A percentile compares a stretch with the other conserved stretches of the same genome.
Evolutionary conservation across 108 stramenopile genomes (phyloP).

Genomic region (Cyclostephanos invisitatus): DNA sequence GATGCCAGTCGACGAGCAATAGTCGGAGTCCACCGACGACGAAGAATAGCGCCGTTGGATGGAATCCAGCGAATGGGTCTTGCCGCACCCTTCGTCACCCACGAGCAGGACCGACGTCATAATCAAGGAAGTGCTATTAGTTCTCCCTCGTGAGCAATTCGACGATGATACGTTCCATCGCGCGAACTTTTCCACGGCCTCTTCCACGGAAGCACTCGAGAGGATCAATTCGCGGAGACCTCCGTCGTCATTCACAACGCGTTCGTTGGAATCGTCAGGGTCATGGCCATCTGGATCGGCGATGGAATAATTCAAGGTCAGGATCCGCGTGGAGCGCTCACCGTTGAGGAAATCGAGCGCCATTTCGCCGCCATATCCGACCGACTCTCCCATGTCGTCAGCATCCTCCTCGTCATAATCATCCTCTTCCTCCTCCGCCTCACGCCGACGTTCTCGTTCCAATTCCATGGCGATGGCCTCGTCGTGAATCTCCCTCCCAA

Average conservation of each 20-base stretch:
- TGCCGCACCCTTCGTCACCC: conserved; percentile 76
- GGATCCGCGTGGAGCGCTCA: conserved; percentile 9
- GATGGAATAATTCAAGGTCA: neutral
- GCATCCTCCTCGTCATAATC: neutral
- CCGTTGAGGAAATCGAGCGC: conserved; percentile 10
- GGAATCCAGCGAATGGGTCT: conserved; percentile 66
- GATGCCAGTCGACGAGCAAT: neutral
- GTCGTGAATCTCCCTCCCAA: conserved; percentile 29
- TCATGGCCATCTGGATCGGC: too few species aligned
- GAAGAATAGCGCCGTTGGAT: conserved; percentile 28
- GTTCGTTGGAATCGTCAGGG: neutral
- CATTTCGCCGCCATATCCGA: neutral
- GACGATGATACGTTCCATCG: neutral
- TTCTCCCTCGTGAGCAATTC: neutral
- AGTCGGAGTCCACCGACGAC: neutral
- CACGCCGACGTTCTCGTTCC: neutral
- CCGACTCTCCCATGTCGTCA: too few species aligned
- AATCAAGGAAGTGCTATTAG: neutral
- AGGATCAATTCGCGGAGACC: conserved; percentile 22
- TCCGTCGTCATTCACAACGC: neutral
- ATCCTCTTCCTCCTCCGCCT: conserved; percentile 2
- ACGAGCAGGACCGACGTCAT: conserved; percentile 51
- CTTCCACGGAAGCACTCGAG: conserved; percentile 34
- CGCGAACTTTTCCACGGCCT: conserved; percentile 38
- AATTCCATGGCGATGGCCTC: conserved; percentile 7